Conservation (phyloP, 2,329 filamentous ascomycete genomes). For the Alternaria brassicicola region DNA sequence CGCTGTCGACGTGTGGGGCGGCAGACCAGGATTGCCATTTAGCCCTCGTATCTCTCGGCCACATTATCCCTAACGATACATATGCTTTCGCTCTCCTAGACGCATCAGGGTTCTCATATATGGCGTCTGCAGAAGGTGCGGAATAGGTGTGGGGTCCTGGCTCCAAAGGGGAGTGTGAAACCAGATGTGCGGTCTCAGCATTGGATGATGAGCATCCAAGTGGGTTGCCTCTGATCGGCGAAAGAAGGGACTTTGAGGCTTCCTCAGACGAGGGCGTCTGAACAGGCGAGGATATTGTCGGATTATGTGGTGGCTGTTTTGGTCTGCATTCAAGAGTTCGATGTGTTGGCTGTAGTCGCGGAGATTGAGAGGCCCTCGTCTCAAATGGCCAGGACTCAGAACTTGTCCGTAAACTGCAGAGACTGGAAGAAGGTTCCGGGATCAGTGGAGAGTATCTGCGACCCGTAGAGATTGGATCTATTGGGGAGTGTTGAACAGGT, state of each 20-base stretch:
- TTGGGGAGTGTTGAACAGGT: conserved; percentile 3
- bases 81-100: conserved; percentile 33
- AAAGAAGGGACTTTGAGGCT: neutral
- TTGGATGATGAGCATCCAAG: neutral
- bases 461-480: conserved; percentile 5
- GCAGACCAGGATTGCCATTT: conserved; percentile 2
- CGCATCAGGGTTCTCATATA: conserved; percentile 21
- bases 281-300: conserved; percentile 26
- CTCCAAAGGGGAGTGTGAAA: neutral
- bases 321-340: conserved; percentile 14
- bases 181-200: neutral
- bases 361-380: conserved; percentile 10
- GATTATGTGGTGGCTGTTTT: conserved; percentile 26
- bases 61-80: conserved; percentile 25
- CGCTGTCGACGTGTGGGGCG: neutral
- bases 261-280: neutral
- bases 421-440: conserved; percentile 38
- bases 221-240: neutral
- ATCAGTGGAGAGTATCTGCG: conserved; percentile 36
- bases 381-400: conserved; percentile 14
- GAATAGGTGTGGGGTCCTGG: neutral
- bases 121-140: conserved; percentile 2
- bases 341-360: conserved; percentile 28
- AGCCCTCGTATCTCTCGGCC: conserved; percentile 13
- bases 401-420: conserved; percentile 19